Base-by-base conservation (phyloP, 1,139 yeast genomes). In the Blastobotrys serpentis region DNA sequence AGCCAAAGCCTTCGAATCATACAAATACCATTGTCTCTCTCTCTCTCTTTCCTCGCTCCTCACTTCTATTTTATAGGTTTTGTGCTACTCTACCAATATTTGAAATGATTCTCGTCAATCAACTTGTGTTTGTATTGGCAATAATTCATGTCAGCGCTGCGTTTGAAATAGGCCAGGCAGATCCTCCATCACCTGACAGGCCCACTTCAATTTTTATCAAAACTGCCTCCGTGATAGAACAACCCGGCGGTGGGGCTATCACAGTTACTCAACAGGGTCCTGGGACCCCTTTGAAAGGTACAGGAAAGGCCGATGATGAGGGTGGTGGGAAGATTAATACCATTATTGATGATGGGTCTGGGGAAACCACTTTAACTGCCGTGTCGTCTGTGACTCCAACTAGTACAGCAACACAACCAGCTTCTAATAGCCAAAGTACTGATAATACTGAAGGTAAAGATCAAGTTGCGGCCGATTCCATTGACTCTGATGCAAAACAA, bases 181-280 rank as follows among this genome's bases (percentile, higher is more conserved):
- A 33, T 33, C 38, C 38, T 4, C 38, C 38, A 3, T 33, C 38
- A 14, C 38, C 38, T 7, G 38, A 33, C 17, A 11, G 38, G 17
- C 38, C 38, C 13, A 33, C 38, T 13, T 33, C 38, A 33, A 21
- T 33, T 7, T 33, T 33, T 16, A 18, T 33, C 4, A 33, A 33
- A 33, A 33, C 38, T 4, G 38, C 38, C 17, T 13, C 38, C 6
- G 38, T 33, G 4, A 33, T 33, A 14, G 38, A 33, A 21, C 38
- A 33, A 17, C 38, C 38, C 19, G 17, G 17, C 17, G 38, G 38
- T 33, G 38, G 38, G 4, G 38, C 38, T 33, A 16, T 33, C 4
- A 33, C 38, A 6, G 38, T 33, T 6, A 33, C 38, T 8, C 38
- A 33, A 16, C 38, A 13, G 5, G 38, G 38, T 7, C 38, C 38